Evolutionary conservation across 1,284 basidiomycete species (phyloP).

Genomic region (Marasmius fiardii): DNA sequence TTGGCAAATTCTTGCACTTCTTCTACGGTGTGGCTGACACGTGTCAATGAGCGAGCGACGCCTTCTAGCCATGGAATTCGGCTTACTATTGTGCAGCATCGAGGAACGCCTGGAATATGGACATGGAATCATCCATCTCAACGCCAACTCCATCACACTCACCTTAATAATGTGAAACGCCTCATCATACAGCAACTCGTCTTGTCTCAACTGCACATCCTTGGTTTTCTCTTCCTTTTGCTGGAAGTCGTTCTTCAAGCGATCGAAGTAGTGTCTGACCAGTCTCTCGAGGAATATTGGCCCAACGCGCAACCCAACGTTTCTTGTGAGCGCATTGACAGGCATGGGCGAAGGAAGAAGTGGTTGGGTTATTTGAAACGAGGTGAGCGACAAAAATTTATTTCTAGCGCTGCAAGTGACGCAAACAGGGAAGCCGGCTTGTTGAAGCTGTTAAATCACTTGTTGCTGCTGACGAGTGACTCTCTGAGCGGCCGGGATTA

Average conservation of each 20-base stretch:
- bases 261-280: conserved; percentile 79
- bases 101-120: conserved; percentile 49
- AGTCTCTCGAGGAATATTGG: conserved; percentile 78
- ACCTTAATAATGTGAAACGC: conserved; percentile 82
- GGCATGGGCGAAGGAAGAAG: neutral
- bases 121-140: too few species aligned
- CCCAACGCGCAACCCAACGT: conserved; percentile 63
- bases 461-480: too few species aligned
- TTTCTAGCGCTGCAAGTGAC: too few species aligned
- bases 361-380: too few species aligned
- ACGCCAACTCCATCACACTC: conserved; percentile 16
- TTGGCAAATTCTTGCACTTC: conserved; percentile 85
- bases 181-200: conserved; percentile 82
- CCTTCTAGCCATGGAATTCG: conserved; percentile 20
- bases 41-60: neutral
- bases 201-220: conserved; percentile 54
- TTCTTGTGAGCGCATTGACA: conserved; percentile 51
- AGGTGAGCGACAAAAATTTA: too few species aligned
- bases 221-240: conserved; percentile 20
- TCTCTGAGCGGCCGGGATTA: too few species aligned
- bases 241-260: conserved; percentile 40
- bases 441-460: too few species aligned
- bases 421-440: too few species aligned
- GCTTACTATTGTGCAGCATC: conserved; percentile 47
- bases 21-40: conserved; percentile 70